phyloP scores from a whole-genome alignment of 495 filamentous ascomycete species.

The Hyaloscypha variabilis region DNA sequence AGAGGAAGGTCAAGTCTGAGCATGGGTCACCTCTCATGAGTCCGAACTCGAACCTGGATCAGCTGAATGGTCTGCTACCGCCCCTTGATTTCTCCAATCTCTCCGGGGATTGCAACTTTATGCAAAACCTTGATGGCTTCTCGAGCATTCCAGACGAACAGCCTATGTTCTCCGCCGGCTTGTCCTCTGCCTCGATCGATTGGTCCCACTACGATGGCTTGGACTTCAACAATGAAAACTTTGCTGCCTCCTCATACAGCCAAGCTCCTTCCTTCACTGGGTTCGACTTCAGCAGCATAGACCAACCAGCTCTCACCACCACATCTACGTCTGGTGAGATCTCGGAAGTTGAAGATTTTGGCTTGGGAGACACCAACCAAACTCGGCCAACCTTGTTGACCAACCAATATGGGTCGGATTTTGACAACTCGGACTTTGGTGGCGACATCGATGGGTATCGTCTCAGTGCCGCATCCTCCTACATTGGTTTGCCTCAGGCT shows the following conservation, averaged over 20 bases:
- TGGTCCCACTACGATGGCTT: conserved; percentile 74
- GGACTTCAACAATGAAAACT: conserved; percentile 51
- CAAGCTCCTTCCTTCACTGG: conserved; percentile 71
- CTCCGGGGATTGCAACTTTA: conserved; percentile 51
- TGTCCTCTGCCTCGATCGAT: conserved; percentile 65
- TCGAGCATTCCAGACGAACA: conserved; percentile 58
- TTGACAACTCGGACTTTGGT: conserved; percentile 31
- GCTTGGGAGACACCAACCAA: conserved; percentile 11
- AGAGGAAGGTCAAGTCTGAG: conserved; percentile 66
- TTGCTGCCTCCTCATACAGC: conserved; percentile 67
- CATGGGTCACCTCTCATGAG: conserved; percentile 69
- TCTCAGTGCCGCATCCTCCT: conserved; percentile 56
- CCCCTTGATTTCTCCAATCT: conserved; percentile 64
- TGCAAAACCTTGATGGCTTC: conserved; percentile 55
- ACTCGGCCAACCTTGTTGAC: conserved; percentile 21
- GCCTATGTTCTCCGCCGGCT: conserved; percentile 66
- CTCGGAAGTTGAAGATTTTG: conserved; percentile 70
- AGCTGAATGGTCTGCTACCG: conserved; percentile 62
- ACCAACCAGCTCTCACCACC: conserved; percentile 55
- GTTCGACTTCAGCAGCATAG: conserved; percentile 61
- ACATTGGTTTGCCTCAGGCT: conserved; percentile 52
- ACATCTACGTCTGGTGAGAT: conserved; percentile 78
- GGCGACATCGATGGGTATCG: conserved; percentile 40
- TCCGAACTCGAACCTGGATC: conserved; percentile 54
- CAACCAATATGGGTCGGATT: conserved; percentile 32